phyloP scores from a whole-genome alignment of 129 eudicot species.

The Rutidosis leptorrhynchoides region DNA sequence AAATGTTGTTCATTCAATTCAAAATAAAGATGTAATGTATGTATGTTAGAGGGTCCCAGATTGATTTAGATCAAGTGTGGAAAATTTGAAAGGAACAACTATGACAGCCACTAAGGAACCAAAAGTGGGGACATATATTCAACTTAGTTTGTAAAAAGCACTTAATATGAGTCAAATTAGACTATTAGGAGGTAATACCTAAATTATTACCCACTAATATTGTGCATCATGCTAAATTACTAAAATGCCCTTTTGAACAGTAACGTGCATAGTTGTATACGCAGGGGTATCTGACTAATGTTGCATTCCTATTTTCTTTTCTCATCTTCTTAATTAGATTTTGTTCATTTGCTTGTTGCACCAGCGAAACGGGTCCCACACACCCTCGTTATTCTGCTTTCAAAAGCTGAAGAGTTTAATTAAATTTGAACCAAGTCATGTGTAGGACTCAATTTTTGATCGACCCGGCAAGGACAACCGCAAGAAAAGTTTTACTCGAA shows the following conservation, averaged over 20 bases:
- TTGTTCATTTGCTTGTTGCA: too few relatives aligned
- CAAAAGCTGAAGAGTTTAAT: not conserved
- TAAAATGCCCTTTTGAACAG: too few relatives aligned
- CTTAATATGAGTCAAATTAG: constrained; percentile 20
- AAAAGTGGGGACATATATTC: constrained; percentile 33
- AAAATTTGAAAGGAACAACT: constrained; percentile 31
- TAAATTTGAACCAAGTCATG: not conserved
- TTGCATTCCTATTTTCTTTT: too few relatives aligned
- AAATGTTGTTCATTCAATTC: constrained; percentile 21
- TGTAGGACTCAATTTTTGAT: not conserved
- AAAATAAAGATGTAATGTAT: constrained; percentile 19
- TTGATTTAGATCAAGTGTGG: constrained; percentile 35
- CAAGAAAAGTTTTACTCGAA: not conserved
- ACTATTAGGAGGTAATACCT: constrained; percentile 27
- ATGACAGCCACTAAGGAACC: constrained; percentile 48
- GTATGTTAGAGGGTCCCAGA: constrained; percentile 27
- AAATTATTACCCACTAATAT: constrained; percentile 23
- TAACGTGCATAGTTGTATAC: too few relatives aligned
- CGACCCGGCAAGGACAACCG: not conserved
- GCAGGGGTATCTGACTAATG: too few relatives aligned
- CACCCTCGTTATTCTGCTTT: too few relatives aligned
- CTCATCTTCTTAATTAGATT: too few relatives aligned
- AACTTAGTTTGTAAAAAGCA: constrained; percentile 23
- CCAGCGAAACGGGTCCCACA: too few relatives aligned
- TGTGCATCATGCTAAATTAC: too few relatives aligned